Conservation (phyloP, 1,284 basidiomycete species). For the Ustilago vetiveriae region DNA sequence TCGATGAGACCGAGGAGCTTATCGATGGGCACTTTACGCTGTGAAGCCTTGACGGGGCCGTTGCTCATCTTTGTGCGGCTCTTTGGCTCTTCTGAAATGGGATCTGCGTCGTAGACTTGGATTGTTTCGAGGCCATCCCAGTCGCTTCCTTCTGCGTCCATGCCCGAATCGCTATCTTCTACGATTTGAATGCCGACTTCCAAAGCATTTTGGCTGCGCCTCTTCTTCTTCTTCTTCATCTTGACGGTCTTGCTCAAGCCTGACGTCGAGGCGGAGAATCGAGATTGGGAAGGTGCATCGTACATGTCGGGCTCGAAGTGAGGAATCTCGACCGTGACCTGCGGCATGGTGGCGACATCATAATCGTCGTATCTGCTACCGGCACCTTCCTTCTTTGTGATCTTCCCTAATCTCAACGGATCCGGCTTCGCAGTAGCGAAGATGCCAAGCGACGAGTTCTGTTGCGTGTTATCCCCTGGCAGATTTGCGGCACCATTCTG, state of each 20-base stretch:
- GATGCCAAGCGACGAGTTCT: neutral
- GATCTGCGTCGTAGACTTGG: constrained; percentile 12
- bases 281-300: neutral
- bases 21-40: constrained; percentile 72
- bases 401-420: constrained; percentile 16
- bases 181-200: constrained; percentile 38
- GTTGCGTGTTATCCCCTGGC: constrained; percentile 2
- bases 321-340: constrained; percentile 10
- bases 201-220: constrained; percentile 18
- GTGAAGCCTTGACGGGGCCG: constrained; percentile 43
- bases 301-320: neutral
- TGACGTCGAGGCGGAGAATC: neutral
- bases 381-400: constrained; percentile 6
- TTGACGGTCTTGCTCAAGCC: constrained; percentile 1
- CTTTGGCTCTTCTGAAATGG: constrained; percentile 11
- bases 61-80: constrained; percentile 38
- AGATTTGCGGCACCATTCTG: constrained; percentile 8
- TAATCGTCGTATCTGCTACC: constrained; percentile 10
- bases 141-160: constrained; percentile 50
- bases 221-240: constrained; percentile 34
- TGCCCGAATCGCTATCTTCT: constrained; percentile 40
- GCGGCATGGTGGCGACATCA: neutral
- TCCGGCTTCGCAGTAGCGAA: neutral
- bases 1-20: constrained; percentile 79
- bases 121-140: constrained; percentile 46